Base-by-base conservation (phyloP, 495 filamentous ascomycete genomes). In the Pyrenopolyporus hunteri region DNA sequence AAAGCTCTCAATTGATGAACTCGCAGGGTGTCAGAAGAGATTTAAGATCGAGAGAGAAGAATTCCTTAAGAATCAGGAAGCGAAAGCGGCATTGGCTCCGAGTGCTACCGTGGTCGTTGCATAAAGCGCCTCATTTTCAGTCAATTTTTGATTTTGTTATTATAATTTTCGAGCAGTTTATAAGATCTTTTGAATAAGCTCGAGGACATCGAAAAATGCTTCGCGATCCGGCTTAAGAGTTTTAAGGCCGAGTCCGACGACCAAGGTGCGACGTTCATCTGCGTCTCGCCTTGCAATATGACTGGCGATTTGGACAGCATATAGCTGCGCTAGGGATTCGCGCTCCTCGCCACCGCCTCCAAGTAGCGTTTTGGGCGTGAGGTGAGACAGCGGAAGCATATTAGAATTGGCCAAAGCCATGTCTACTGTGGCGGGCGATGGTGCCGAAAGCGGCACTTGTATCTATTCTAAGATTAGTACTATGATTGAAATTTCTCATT, bases 301-400 rank as follows among this genome's bases (percentile, higher is more conserved):
- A 65, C 85, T 93, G 4, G 89, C 94, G 57, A 97, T 90, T 67
- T 97, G 92, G 45, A 89, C 89, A 31, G 91, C 91, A 70, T 91
- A 86, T 3, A 96, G 82, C 75, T 97, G 94, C 20, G 90, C 93
- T 13, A 93, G 67, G 0, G 88, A 89, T 61, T 97, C 91, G 31
- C 93, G 82, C 43, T 90, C 88, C 54, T 89, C 79, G 13, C 85
- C 85, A 23, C 90, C 88, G 9, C 87, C 92, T n/a, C 94, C 94
- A 3, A 98, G 80, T 2, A 98, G 73, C 0, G 94, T 96, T 37
- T 87, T 95, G 1, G 94, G 89, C 4, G 92, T 97, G 28, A 98
- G 77, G 65, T 90, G 87, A 28, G 83, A 78, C 40, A 93, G 80
- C 9, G 94, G 93, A 22, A 97, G 83, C 14, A 76, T 64, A n/a